These are phyloP conservation scores for Yueomyces sinensis DNA, from an alignment of 805 yeast genomes.

Conservation along the genomic window DNA sequence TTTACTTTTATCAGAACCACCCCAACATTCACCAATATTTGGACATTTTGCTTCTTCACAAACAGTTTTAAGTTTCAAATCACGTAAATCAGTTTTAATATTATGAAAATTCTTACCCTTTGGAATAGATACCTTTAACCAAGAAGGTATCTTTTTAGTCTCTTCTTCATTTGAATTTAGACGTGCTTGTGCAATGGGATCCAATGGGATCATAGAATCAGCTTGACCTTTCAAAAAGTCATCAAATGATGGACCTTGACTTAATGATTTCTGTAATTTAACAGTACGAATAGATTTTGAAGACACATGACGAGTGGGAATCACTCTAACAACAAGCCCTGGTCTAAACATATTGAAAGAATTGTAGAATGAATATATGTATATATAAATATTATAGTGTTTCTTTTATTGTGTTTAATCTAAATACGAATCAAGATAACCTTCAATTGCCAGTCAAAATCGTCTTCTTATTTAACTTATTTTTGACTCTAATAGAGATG, in stretches of 20 bases:
- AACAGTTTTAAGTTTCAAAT: constrained; percentile 82
- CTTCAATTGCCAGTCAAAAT: too few relatives aligned
- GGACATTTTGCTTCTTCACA: constrained; percentile 99
- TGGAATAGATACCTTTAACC: constrained; percentile 97
- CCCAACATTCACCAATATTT: constrained; percentile 99
- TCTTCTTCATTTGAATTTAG: constrained; percentile 37
- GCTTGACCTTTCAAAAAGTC: constrained; percentile 83
- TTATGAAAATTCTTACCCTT: constrained; percentile 76
- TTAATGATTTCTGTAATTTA: constrained; percentile 53
- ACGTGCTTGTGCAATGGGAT: constrained; percentile 68
- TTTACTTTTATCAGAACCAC: constrained; percentile 65
- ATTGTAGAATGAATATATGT: too few relatives aligned
- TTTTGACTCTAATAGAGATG: too few relatives aligned
- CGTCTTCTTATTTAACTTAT: too few relatives aligned
- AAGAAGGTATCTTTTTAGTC: constrained; percentile 65
- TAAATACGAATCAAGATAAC: too few relatives aligned
- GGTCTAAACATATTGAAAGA: too few relatives aligned
- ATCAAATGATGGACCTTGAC: constrained; percentile 84
- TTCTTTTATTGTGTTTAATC: too few relatives aligned
- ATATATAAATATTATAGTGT: too few relatives aligned
- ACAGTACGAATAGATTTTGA: constrained; percentile 22
- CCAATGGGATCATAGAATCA: constrained; percentile 37
- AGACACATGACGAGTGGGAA: neutral
- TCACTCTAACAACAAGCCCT: too few relatives aligned
- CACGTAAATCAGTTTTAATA: constrained; percentile 76